Percentiles rank a stretch among this genome's conserved stretches.
phyloP scores from a whole-genome alignment of 78 protist genomes.

The Dictyostelium discoideum region DNA sequence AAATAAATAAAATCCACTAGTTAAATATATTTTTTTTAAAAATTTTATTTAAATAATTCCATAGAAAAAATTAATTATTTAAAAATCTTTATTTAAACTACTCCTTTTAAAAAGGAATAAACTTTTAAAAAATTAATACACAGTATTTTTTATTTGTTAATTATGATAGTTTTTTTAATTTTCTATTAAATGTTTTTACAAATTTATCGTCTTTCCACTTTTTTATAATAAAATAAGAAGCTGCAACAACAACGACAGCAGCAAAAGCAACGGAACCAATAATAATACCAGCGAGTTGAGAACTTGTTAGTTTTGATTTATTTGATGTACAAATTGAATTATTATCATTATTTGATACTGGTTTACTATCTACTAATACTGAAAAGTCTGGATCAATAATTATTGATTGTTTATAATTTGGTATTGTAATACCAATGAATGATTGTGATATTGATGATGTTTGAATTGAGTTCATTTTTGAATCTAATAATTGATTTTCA shows the following conservation, averaged over 20 bases:
- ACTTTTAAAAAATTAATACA: no score
- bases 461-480: not conserved
- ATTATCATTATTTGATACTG: not conserved
- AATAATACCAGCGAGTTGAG: not conserved
- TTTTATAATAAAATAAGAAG: no score
- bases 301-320: not conserved
- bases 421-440: slow-evolving; percentile 6
- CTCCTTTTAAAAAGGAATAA: no score
- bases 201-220: no score
- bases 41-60: no score
- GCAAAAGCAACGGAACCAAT: not conserved
- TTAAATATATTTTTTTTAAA: no score
- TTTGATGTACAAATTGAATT: not conserved
- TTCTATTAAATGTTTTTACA: no score
- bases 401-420: not conserved
- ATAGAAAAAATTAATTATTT: no score
- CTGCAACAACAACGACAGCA: not conserved
- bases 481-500: not conserved
- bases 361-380: not conserved
- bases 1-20: no score
- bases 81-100: no score
- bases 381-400: slow-evolving; percentile 41
- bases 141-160: no score
- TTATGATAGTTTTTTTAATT: no score
- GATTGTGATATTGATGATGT: not conserved